These are phyloP conservation scores for Bisporella sp. DNA, from an alignment of 2,329 filamentous ascomycete species.

Conservation along the genomic window DNA sequence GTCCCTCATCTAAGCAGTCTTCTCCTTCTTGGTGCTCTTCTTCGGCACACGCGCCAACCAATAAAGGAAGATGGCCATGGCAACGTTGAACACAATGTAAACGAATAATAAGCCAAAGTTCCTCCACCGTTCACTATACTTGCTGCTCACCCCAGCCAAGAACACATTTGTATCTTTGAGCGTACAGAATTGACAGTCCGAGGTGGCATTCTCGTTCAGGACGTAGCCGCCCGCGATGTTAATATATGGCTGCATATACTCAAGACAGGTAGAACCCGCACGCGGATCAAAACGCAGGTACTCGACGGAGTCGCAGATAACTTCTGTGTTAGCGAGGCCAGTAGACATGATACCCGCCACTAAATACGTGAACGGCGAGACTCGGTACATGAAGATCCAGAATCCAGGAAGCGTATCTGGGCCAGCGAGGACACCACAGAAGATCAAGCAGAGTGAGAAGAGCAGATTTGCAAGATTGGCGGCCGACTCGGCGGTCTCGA, in stretches of 20 bases:
- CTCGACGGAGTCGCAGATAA: constrained; percentile 65
- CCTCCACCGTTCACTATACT: constrained; percentile 56
- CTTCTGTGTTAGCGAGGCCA: constrained; percentile 60
- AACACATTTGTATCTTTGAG: constrained; percentile 45
- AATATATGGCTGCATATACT: constrained; percentile 51
- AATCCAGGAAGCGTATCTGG: constrained; percentile 60
- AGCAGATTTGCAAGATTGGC: constrained; percentile 71
- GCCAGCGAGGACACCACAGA: constrained; percentile 67
- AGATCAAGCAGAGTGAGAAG: constrained; percentile 68
- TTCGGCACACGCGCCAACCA: constrained; percentile 43
- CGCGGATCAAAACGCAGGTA: constrained; percentile 59
- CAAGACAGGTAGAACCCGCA: constrained; percentile 46
- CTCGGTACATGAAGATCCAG: constrained; percentile 82
- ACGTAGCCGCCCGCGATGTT: constrained; percentile 45
- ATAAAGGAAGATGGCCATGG: constrained; percentile 45
- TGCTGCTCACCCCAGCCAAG: constrained; percentile 39
- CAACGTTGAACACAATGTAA: constrained; percentile 43
- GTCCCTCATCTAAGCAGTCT: constrained; percentile 22
- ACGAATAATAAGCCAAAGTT: constrained; percentile 53
- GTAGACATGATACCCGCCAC: constrained; percentile 65
- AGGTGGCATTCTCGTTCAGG: constrained; percentile 38
- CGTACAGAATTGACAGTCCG: constrained; percentile 49
- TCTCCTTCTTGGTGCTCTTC: constrained; percentile 15
- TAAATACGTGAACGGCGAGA: constrained; percentile 79
- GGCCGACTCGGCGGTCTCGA: constrained; percentile 68